These are phyloP conservation scores for Microbotryomycetes sp. DNA, from an alignment of 1,284 basidiomycete species.

Conservation along the genomic window DNA sequence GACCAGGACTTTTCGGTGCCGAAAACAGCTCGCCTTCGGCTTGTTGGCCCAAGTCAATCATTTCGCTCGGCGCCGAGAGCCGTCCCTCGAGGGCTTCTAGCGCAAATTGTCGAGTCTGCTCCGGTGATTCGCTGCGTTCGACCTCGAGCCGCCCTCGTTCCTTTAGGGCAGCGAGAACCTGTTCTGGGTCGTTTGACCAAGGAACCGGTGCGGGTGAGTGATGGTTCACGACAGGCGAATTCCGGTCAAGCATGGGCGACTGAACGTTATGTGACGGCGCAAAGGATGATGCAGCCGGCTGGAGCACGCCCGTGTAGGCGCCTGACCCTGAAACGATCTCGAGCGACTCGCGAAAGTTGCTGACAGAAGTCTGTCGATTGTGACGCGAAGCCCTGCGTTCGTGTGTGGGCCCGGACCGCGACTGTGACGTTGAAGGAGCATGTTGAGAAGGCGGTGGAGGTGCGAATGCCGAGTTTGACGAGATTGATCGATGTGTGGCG, in stretches of 20 bases:
- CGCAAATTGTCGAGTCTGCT: conserved; percentile 21
- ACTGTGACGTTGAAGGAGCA: neutral
- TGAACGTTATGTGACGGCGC: neutral
- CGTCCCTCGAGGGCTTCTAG: conserved; percentile 32
- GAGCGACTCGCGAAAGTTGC: conserved; percentile 36
- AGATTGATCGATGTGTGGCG: neutral
- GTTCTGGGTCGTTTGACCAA: conserved; percentile 22
- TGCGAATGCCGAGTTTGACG: conserved; percentile 9
- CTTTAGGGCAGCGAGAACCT: conserved; percentile 31
- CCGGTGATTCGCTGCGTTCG: conserved; percentile 11
- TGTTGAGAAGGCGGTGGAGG: neutral
- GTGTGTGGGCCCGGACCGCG: conserved; percentile 10
- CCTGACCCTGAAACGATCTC: conserved; percentile 33
- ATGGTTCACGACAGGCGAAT: neutral
- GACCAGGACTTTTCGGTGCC: conserved; percentile 17
- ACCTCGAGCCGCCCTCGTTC: conserved; percentile 25
- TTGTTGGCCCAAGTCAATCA: conserved; percentile 25
- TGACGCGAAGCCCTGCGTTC: conserved; percentile 33
- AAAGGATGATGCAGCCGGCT: conserved; percentile 23
- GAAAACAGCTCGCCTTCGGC: conserved; percentile 21
- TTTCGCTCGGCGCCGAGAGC: conserved; percentile 21
- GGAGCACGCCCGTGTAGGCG: conserved; percentile 11
- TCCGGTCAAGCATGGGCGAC: neutral
- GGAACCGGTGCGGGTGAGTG: neutral
- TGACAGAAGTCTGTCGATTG: conserved; percentile 28